Evolutionary conservation across 495 filamentous ascomycete species (phyloP).

Genomic region (Pyronema omphalodes): DNA sequence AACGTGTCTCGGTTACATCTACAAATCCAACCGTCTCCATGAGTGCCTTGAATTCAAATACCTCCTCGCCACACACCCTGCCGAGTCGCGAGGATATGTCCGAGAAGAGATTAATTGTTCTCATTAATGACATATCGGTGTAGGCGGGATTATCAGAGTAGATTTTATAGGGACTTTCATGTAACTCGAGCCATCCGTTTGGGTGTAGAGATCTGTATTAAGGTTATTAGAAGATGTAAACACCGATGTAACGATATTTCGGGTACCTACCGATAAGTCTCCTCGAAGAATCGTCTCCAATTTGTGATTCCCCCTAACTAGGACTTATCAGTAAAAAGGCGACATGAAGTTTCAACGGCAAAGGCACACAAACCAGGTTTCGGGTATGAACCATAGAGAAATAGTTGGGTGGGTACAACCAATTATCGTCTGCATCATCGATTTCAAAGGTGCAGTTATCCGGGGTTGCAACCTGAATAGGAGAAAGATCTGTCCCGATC

Average conservation of each 20-base stretch:
- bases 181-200: conserved; percentile 20
- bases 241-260: not conserved
- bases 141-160: conserved; percentile 7
- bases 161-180: conserved; percentile 12
- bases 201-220: conserved; percentile 12
- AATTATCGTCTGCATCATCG: conserved; percentile 20
- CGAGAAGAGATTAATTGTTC: conserved; percentile 2
- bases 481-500: conserved; percentile 22
- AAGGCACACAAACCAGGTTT: conserved; percentile 9
- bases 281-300: conserved; percentile 15
- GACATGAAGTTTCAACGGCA: not conserved
- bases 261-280: conserved; percentile 12
- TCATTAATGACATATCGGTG: conserved; percentile 13
- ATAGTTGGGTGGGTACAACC: conserved; percentile 21
- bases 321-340: not conserved
- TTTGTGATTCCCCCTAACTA: conserved; percentile 16
- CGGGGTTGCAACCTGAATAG: conserved; percentile 20
- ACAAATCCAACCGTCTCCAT: conserved; percentile 17
- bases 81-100: not conserved
- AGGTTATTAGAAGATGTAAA: conserved; percentile 1
- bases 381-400: conserved; percentile 20
- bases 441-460: conserved; percentile 21
- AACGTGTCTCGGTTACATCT: conserved; percentile 11
- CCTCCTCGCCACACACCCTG: not conserved
- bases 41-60: conserved; percentile 10